These are phyloP conservation scores for Staphylotrichum tortipilum DNA, from an alignment of 495 filamentous ascomycete species.

Conservation along the genomic window DNA sequence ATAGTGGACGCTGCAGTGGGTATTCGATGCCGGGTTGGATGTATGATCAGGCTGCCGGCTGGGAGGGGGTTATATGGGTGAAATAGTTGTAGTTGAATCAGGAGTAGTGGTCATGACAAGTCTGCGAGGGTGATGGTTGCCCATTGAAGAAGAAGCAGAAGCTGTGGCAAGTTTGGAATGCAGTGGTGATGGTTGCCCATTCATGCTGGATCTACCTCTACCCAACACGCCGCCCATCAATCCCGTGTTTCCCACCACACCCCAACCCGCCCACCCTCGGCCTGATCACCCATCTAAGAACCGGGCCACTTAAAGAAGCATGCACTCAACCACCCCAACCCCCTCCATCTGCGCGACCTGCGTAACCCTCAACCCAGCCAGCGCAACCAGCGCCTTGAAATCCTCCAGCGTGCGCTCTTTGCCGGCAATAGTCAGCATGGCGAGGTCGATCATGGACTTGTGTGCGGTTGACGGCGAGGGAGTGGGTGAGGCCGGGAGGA, in stretches of 20 bases:
- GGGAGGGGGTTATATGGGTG: not conserved
- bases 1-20: slow-evolving; percentile 1
- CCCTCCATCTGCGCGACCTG: not conserved
- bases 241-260: too few relatives aligned
- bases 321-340: not conserved
- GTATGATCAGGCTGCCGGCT: not conserved
- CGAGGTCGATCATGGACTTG: slow-evolving; percentile 14
- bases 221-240: too few relatives aligned
- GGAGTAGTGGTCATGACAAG: too few relatives aligned
- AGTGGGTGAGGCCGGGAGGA: slow-evolving; percentile 21
- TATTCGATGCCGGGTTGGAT: not conserved
- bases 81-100: too few relatives aligned
- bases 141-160: too few relatives aligned
- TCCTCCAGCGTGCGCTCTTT: slow-evolving; percentile 12
- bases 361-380: slow-evolving; percentile 18
- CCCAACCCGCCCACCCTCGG: too few relatives aligned
- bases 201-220: too few relatives aligned
- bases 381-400: slow-evolving; percentile 1
- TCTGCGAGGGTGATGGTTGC: too few relatives aligned
- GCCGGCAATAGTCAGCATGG: slow-evolving; percentile 15
- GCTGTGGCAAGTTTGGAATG: too few relatives aligned
- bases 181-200: too few relatives aligned
- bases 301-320: too few relatives aligned
- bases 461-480: slow-evolving; percentile 10
- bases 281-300: too few relatives aligned